phyloP scores from a whole-genome alignment of 2,329 filamentous ascomycete species.

The Colletotrichum karsti region DNA sequence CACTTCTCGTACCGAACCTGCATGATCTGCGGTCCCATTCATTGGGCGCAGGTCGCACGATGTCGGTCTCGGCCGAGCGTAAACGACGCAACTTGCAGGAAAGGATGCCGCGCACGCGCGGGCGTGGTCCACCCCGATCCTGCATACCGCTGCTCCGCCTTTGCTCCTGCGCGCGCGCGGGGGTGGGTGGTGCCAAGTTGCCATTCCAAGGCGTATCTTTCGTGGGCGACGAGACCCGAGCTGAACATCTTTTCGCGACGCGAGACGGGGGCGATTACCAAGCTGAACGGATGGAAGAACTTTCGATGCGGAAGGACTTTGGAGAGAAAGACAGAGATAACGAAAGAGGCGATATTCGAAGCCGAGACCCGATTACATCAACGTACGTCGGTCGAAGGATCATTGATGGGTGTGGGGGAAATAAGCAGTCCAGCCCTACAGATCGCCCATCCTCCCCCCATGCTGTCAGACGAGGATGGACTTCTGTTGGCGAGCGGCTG shows the following conservation, averaged over 20 bases:
- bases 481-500: not conserved
- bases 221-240: no score
- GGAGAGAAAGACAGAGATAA: not conserved
- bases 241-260: no score
- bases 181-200: not conserved
- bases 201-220: no score
- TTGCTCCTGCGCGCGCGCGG: no score
- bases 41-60: conserved; percentile 8
- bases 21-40: not conserved
- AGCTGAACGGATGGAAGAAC: not conserved
- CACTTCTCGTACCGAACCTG: not conserved
- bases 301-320: not conserved
- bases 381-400: not conserved
- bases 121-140: no score
- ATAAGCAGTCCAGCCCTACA: not conserved
- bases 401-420: not conserved
- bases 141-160: not conserved
- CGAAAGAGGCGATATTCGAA: not conserved
- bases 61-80: conserved; percentile 27
- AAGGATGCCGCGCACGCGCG: no score
- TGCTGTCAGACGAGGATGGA: not conserved
- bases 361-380: not conserved
- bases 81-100: not conserved
- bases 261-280: no score
- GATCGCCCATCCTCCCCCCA: not conserved